Evolutionary conservation across 2,329 filamentous ascomycete genomes (phyloP).

Genomic region (Lecanosticta acicola): DNA sequence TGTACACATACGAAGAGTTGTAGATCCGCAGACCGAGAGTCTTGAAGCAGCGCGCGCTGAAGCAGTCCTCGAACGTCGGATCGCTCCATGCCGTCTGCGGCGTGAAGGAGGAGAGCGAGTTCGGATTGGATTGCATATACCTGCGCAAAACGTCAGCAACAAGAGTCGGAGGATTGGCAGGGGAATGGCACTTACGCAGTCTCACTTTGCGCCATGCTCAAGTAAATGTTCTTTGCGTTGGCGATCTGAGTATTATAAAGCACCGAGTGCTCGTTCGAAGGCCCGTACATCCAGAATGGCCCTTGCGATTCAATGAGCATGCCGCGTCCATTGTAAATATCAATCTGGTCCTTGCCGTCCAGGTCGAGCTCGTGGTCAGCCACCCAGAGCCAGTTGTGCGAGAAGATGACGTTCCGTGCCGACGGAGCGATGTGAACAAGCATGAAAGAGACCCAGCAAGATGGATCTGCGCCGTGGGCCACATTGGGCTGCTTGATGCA

Average conservation of each 20-base stretch:
- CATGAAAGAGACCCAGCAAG: conserved; percentile 66
- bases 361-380: conserved; percentile 86
- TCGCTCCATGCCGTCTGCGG: conserved; percentile 56
- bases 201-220: conserved; percentile 81
- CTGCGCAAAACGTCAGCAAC: no score
- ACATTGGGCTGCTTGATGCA: conserved; percentile 69
- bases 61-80: conserved; percentile 63
- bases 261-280: conserved; percentile 55
- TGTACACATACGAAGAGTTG: conserved; percentile 50
- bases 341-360: conserved; percentile 64
- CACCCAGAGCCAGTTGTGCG: conserved; percentile 91
- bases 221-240: conserved; percentile 72
- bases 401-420: conserved; percentile 62
- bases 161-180: no score
- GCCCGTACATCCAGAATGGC: conserved; percentile 56
- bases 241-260: conserved; percentile 78
- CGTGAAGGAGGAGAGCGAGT: conserved; percentile 61
- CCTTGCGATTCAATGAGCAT: conserved; percentile 60
- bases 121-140: conserved; percentile 76
- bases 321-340: conserved; percentile 81
- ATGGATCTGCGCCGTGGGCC: conserved; percentile 46
- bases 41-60: conserved; percentile 55
- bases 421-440: conserved; percentile 46
- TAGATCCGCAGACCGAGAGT: conserved; percentile 70
- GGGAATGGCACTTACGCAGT: conserved; percentile 59